A percentile compares a stretch with the other conserved stretches of the same genome.
These are phyloP conservation scores for Ascochyta koolunga DNA, from an alignment of 2,329 filamentous ascomycete species.

Conservation along the genomic window DNA sequence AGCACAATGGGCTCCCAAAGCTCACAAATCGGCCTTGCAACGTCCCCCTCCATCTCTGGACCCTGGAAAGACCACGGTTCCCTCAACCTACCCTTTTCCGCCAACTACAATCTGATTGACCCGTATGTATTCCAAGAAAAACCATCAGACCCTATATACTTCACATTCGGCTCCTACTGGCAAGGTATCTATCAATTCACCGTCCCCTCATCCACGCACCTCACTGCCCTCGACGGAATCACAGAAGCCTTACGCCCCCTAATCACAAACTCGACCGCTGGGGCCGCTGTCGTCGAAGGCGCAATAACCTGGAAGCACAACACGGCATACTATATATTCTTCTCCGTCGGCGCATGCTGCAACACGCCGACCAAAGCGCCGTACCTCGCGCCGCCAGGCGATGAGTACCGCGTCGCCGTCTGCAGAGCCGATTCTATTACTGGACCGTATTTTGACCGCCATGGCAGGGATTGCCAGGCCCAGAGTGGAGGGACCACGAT, in stretches of 20 bases:
- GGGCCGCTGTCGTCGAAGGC: slow-evolving; percentile 54
- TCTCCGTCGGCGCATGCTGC: slow-evolving; percentile 65
- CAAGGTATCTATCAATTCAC: slow-evolving; percentile 65
- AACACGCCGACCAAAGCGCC: slow-evolving; percentile 50
- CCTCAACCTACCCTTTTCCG: slow-evolving; percentile 49
- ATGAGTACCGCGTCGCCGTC: slow-evolving; percentile 68
- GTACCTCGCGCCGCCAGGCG: slow-evolving; percentile 56
- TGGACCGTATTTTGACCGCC: slow-evolving; percentile 55
- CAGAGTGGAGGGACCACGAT: slow-evolving; percentile 64
- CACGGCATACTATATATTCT: slow-evolving; percentile 67
- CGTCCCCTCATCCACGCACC: slow-evolving; percentile 40
- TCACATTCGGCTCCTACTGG: slow-evolving; percentile 73
- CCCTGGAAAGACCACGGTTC: slow-evolving; percentile 66
- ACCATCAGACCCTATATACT: slow-evolving; percentile 43
- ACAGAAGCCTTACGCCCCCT: slow-evolving; percentile 21
- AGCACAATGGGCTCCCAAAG: slow-evolving; percentile 63
- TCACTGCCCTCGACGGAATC: slow-evolving; percentile 13
- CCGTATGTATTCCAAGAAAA: slow-evolving; percentile 49
- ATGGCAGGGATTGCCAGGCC: slow-evolving; percentile 49
- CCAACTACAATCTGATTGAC: slow-evolving; percentile 57
- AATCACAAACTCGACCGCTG: slow-evolving; percentile 23
- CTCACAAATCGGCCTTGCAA: slow-evolving; percentile 66
- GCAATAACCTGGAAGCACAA: slow-evolving; percentile 57
- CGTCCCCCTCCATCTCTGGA: slow-evolving; percentile 55
- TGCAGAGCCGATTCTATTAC: slow-evolving; percentile 60